Conservation (phyloP, 2,329 filamentous ascomycete genomes). For the Lojkania enalia region DNA sequence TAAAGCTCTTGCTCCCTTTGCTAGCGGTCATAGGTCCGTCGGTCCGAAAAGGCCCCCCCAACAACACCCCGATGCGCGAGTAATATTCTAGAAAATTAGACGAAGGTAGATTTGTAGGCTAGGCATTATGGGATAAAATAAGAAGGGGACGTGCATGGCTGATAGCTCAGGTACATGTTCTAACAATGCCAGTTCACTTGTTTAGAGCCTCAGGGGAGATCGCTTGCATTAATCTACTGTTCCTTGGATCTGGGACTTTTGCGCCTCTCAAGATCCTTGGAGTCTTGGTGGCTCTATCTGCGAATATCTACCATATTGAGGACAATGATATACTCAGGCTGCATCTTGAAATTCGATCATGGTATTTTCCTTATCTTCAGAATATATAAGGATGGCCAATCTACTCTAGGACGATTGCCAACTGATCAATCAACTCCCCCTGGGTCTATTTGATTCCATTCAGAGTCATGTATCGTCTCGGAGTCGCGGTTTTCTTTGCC, state of each 20-base stretch:
- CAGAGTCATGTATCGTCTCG: conserved; percentile 21
- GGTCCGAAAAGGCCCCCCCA: conserved; percentile 3
- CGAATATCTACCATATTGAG: background rate
- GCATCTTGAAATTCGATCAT: background rate
- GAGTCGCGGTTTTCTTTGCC: conserved; percentile 27
- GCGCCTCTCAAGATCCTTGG: background rate
- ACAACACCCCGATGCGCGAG: background rate
- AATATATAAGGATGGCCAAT: background rate
- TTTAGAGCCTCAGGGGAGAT: background rate
- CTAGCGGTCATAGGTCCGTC: conserved; percentile 13
- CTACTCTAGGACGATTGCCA: too few species aligned
- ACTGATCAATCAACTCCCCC: background rate
- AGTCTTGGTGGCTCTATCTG: too few species aligned
- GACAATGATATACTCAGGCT: background rate
- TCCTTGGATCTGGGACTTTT: background rate
- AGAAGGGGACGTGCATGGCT: background rate
- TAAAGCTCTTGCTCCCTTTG: background rate
- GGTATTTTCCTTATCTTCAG: background rate
- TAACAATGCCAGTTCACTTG: background rate
- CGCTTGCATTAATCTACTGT: background rate
- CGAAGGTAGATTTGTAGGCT: conserved; percentile 1
- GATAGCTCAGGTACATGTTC: background rate
- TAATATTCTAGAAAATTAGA: conserved; percentile 9
- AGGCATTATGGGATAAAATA: background rate
- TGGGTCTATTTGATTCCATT: background rate